phyloP scores from a whole-genome alignment of 192 early-diverging fungal species.

The Gryganskiella cystojenkinii region DNA sequence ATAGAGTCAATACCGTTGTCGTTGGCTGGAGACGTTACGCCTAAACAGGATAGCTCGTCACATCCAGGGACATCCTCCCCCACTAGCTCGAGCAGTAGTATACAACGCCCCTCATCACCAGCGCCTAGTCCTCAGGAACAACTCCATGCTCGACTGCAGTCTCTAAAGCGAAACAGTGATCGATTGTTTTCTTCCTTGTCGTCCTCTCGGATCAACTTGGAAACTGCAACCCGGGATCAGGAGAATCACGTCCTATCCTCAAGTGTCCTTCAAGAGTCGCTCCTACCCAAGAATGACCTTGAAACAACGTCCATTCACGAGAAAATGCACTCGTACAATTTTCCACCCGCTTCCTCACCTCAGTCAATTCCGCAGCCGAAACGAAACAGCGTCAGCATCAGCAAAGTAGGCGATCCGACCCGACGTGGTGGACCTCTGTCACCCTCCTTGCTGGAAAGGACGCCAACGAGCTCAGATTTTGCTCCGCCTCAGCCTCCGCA shows the following conservation, averaged over 20 bases:
- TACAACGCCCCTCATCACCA: conserved; percentile 1
- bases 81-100: too few species aligned
- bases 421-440: background rate
- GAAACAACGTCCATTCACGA: background rate
- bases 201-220: background rate
- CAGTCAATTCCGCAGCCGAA: conserved; percentile 31
- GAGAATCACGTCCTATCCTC: background rate
- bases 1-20: too few species aligned
- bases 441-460: background rate
- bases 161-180: conserved; percentile 17
- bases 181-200: conserved; percentile 16
- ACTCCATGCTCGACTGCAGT: conserved; percentile 11
- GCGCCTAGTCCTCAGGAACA: conserved; percentile 8
- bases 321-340: conserved; percentile 22
- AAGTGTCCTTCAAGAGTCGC: conserved; percentile 26
- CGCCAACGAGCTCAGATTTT: background rate
- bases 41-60: too few species aligned
- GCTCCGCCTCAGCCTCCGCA: conserved; percentile 3
- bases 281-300: conserved; percentile 24
- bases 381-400: background rate
- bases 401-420: background rate
- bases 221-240: background rate
- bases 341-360: conserved; percentile 42
- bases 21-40: too few species aligned
- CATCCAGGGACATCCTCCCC: too few species aligned